phyloP scores from a whole-genome alignment of 1,139 yeast genomes.

The Lodderomyces beijingensis region DNA sequence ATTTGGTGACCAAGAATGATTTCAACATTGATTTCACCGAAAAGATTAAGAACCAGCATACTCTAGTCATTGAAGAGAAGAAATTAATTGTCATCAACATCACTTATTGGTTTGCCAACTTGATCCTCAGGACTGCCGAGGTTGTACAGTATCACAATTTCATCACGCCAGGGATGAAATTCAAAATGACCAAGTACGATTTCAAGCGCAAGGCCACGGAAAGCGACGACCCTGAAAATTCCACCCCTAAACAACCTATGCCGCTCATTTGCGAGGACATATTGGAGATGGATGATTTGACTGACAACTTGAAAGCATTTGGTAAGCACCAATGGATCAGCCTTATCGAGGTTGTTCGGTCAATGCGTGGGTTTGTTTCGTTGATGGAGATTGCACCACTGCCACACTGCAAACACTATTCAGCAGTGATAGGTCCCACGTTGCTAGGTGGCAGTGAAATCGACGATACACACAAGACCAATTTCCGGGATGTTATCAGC shows the following conservation, averaged over 20 bases:
- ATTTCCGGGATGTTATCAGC: conserved; percentile 5
- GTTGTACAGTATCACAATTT: conserved; percentile 14
- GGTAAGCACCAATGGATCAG: conserved; percentile 19
- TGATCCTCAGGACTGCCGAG: conserved; percentile 22
- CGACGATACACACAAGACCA: conserved; percentile 1
- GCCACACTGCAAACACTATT: conserved; percentile 15
- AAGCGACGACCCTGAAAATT: background rate
- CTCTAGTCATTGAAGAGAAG: conserved; percentile 10
- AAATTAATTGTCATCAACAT: conserved; percentile 27
- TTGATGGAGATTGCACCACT: conserved; percentile 15
- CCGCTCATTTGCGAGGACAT: conserved; percentile 16
- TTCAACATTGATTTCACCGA: conserved; percentile 6
- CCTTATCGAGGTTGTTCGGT: conserved; percentile 14
- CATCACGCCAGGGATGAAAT: conserved; percentile 13
- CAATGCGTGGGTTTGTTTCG: conserved; percentile 14
- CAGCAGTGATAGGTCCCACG: conserved; percentile 11
- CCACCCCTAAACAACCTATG: background rate
- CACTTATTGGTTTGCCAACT: conserved; percentile 23
- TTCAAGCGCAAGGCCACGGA: conserved; percentile 3
- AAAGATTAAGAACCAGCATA: conserved; percentile 8
- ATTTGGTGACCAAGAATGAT: conserved; percentile 8
- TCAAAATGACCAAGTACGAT: conserved; percentile 12
- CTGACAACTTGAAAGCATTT: conserved; percentile 15
- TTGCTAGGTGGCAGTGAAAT: conserved; percentile 3
- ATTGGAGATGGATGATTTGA: conserved; percentile 16